Evolutionary conservation across 768 basidiomycete genomes (phyloP), one percentile per base, ranked within the genome.

Genomic region (Lactifluus volemus): DNA sequence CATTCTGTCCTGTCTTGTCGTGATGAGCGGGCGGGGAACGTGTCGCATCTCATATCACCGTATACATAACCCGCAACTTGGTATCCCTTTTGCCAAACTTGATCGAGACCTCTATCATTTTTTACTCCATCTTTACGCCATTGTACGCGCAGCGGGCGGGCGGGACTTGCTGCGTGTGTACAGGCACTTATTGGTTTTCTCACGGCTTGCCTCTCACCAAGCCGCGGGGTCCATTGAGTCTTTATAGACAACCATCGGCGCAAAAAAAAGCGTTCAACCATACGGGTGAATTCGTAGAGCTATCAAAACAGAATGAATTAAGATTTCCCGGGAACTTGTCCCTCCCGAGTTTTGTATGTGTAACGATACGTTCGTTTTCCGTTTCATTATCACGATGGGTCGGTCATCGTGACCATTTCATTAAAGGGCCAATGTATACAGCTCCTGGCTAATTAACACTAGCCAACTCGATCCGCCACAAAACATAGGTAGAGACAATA

Each of bases 401-500:
- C 25, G 19, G 17, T 12, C 45, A 47, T 47, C 45, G 21, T 47
- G 45, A 47, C 21, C 21, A 14, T 12, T 47, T 47, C 25, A 47
- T 47, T 25, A 25, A 25, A 25, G 21, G 21, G 21, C 21, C 9
- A 25, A 25, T 47, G 45, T 47, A 47, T 47, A 47, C 25, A 47
- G 45, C 45, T 47, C 45, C 45, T 19, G 51, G 36, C 51, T 52
- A 52, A 2, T 5, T 52, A 39, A 38, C 38, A 19, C 19, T 17
- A 45, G 12, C 32, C 44, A 11, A 38, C 32, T 45, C 14, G 44
- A 45, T 19, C 19, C 44, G 19, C 42, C 21, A 47, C 29, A 38
- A 25, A 44, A 45, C 55, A 58, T 36, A 49, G 49, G 55, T 52
- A 45, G 45, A 39, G 45, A 53, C 36, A 58, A 62, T 62, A 62